Base-by-base conservation (phyloP, 202 grass and related monocot genomes). In the Panicum virgatum region DNA sequence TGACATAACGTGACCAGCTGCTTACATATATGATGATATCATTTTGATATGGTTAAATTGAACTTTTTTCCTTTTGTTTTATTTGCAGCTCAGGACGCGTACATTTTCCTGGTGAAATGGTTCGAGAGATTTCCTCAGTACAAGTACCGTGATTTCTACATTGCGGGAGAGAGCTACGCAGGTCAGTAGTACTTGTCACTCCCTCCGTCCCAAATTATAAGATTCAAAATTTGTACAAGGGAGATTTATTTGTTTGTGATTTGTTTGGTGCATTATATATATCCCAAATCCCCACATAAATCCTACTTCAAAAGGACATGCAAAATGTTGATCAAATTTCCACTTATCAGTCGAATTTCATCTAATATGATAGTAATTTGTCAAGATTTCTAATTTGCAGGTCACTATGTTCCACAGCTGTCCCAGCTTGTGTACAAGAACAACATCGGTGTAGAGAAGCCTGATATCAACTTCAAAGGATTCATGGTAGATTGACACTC, bases 121-220 rank as follows among this genome's bases (percentile, higher is more conserved):
- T 48, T 98, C 5, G 88, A 93, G 73, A 88, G 90, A 66, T 93
- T 95, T 72, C 96, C 96, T 1, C 85, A 87, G 73, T 98, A 91
- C 68, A 81, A 91, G 69, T 58, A 95, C 64, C 86, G 96, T 38
- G 96, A 95, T 45, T 98, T 98, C 77, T 98, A 93, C 84, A 93
- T 98, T 19, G 88, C 90, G 3, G 96, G 96, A 42, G 96, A 98
- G 84, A 98, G 96, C 51, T 98, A 98, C 64, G 92, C 84, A 73
- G 95, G 95, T 93, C 76, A 61, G 20, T 43, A 6, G 53, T 10
- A 9, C 9, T 10, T 54, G 20, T 3, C 22, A 3, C 7, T n/a
- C n/a, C n/a, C n/a, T n/a, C n/a, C n/a, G n/a, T 54, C 20, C 51
- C 1, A 9, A 6, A 51, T 18, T 18, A 18, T n/a, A 46, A 46